phyloP scores from a whole-genome alignment of 2,329 filamentous ascomycete species.

The Fusarium paranaense region DNA sequence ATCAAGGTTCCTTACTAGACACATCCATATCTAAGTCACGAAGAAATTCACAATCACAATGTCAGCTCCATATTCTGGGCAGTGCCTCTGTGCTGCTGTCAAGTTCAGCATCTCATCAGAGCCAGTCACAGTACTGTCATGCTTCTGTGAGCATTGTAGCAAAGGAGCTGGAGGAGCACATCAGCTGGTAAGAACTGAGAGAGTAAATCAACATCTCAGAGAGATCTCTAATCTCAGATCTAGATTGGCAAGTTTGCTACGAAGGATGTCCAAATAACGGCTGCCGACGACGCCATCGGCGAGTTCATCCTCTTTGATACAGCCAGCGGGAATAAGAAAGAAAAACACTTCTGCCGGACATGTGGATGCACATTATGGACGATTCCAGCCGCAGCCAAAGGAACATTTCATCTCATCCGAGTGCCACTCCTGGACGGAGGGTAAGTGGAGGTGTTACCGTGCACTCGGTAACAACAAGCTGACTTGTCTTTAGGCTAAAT shows the following conservation, averaged over 20 bases:
- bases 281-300: constrained; percentile 1
- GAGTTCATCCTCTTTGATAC: constrained; percentile 39
- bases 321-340: constrained; percentile 39
- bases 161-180: constrained; percentile 34
- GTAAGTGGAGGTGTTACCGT: constrained; percentile 27
- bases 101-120: constrained; percentile 22
- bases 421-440: constrained; percentile 38
- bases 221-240: fast-evolving
- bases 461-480: neutral
- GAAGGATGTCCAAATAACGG: constrained; percentile 22
- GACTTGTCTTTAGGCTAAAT: constrained; percentile 14
- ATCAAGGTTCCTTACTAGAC: neutral
- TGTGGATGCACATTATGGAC: constrained; percentile 47
- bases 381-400: constrained; percentile 40
- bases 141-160: constrained; percentile 37
- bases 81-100: constrained; percentile 34
- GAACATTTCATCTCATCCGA: constrained; percentile 39
- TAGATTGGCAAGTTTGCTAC: constrained; percentile 46
- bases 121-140: constrained; percentile 31
- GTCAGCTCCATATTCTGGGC: constrained; percentile 26
- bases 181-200: constrained; percentile 21
- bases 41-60: constrained; percentile 2
- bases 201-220: fast-evolving
- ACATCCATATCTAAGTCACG: no score
- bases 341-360: constrained; percentile 42